These are phyloP conservation scores for Jatropha podagrica DNA, from an alignment of 441 rosid species.

Conservation along the genomic window DNA sequence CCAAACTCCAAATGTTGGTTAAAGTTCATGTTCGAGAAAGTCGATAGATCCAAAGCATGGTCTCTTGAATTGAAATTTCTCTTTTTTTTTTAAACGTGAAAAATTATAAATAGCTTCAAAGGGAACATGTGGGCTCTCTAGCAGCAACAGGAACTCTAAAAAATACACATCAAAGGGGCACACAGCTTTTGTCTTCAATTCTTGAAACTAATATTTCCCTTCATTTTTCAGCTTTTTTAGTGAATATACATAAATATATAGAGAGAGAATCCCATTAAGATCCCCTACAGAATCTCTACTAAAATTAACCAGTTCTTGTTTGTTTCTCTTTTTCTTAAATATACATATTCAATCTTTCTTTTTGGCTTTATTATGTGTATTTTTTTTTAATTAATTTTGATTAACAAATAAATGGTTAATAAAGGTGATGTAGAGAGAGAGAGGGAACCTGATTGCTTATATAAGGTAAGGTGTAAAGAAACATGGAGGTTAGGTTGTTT, in stretches of 20 bases:
- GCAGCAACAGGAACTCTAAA: slow-evolving; percentile 26
- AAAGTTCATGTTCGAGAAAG: slow-evolving; percentile 34
- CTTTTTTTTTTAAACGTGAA: not conserved
- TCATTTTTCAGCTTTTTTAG: slow-evolving; percentile 23
- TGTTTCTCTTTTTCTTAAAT: not conserved
- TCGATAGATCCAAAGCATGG: slow-evolving; percentile 59
- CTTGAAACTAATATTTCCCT: slow-evolving; percentile 21
- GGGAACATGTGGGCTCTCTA: slow-evolving; percentile 66
- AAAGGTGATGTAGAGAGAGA: slow-evolving; percentile 5
- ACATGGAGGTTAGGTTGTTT: slow-evolving; percentile 36
- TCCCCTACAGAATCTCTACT: slow-evolving; percentile 26
- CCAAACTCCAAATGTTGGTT: slow-evolving; percentile 27
- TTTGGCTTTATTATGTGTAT: no score
- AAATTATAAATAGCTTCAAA: not conserved
- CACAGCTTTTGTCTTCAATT: slow-evolving; percentile 37
- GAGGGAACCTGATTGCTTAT: slow-evolving; percentile 48
- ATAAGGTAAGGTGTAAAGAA: slow-evolving; percentile 40
- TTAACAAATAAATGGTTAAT: not conserved
- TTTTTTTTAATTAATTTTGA: no score
- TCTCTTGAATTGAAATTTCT: slow-evolving; percentile 13
- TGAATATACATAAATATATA: not conserved
- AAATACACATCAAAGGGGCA: slow-evolving; percentile 27
- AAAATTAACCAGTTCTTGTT: not conserved
- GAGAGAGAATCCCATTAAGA: slow-evolving; percentile 21
- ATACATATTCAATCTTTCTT: no score